phyloP scores from a whole-genome alignment of 768 basidiomycete species.

The Rhizopogon vesiculosus region DNA sequence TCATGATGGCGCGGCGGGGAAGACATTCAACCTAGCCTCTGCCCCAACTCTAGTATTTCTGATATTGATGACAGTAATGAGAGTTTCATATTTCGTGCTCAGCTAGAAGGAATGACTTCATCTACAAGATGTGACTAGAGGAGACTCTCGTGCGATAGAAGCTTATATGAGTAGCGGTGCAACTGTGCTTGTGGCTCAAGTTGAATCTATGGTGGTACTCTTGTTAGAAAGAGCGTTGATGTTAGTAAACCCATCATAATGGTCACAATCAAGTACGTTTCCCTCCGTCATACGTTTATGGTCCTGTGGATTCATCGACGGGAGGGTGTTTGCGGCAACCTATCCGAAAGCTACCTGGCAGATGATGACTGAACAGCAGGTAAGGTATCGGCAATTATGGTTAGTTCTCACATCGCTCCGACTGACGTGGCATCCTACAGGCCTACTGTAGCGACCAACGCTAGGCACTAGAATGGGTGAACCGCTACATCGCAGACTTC shows the following conservation, averaged over 20 bases:
- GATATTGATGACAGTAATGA: no score
- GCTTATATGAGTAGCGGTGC: constrained; percentile 49
- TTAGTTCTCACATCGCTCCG: constrained; percentile 25
- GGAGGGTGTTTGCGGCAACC: constrained; percentile 62
- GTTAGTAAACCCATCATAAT: constrained; percentile 63
- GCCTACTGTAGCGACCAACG: constrained; percentile 55
- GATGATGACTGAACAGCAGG: constrained; percentile 64
- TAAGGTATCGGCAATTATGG: constrained; percentile 80
- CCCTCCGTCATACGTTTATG: constrained; percentile 11
- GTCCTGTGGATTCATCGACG: neutral
- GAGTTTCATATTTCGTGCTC: no score
- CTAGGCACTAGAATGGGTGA: constrained; percentile 59
- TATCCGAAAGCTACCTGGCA: constrained; percentile 69
- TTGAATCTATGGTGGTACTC: constrained; percentile 73
- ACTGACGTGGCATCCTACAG: constrained; percentile 25
- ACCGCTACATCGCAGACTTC: constrained; percentile 53
- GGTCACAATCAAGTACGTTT: constrained; percentile 68
- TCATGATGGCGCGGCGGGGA: no score
- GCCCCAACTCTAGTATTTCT: no score
- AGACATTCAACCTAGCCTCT: no score
- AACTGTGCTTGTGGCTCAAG: constrained; percentile 69
- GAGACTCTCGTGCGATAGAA: constrained; percentile 1
- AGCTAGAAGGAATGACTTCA: no score
- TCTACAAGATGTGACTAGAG: no score
- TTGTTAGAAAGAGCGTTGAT: constrained; percentile 64